Percentiles rank a stretch among this genome's conserved stretches.
Evolutionary conservation across 768 basidiomycete species (phyloP).

Genomic region (Suillus subalutaceus): DNA sequence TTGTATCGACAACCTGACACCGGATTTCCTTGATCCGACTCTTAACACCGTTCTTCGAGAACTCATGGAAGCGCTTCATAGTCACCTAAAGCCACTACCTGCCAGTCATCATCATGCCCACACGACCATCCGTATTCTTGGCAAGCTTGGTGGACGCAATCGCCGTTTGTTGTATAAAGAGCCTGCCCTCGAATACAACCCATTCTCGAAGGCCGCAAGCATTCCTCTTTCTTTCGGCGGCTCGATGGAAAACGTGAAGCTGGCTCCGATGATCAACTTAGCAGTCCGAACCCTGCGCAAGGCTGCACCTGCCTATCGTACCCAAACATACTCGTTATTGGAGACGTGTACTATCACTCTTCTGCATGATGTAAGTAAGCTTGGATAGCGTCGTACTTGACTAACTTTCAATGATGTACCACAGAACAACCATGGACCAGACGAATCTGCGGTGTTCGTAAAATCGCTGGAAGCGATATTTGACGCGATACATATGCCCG

Average conservation of each 20-base stretch:
- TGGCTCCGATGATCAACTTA: conserved; percentile 65
- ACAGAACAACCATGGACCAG: conserved; percentile 73
- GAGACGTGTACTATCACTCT: conserved; percentile 73
- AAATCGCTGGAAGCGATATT: conserved; percentile 75
- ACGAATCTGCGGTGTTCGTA: conserved; percentile 74
- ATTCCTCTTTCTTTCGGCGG: conserved; percentile 77
- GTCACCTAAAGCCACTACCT: conserved; percentile 87
- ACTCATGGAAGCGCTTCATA: conserved; percentile 92
- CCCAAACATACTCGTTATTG: conserved; percentile 66
- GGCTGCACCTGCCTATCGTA: conserved; percentile 48
- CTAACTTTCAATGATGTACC: neutral
- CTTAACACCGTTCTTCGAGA: conserved; percentile 91
- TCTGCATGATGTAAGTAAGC: conserved; percentile 69
- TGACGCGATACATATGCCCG: conserved; percentile 70
- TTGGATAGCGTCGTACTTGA: neutral
- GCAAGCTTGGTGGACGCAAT: conserved; percentile 95
- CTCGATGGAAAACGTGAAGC: conserved; percentile 59
- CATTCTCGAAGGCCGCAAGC: conserved; percentile 71
- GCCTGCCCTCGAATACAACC: conserved; percentile 69
- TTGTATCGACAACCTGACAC: conserved; percentile 98
- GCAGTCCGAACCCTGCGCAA: conserved; percentile 66
- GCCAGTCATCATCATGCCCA: conserved; percentile 89
- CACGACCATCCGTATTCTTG: conserved; percentile 93
- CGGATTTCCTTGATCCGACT: conserved; percentile 96
- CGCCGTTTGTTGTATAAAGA: conserved; percentile 83